Evolutionary conservation across 306 rosid species (phyloP).

Genomic region (Betula pendula): DNA sequence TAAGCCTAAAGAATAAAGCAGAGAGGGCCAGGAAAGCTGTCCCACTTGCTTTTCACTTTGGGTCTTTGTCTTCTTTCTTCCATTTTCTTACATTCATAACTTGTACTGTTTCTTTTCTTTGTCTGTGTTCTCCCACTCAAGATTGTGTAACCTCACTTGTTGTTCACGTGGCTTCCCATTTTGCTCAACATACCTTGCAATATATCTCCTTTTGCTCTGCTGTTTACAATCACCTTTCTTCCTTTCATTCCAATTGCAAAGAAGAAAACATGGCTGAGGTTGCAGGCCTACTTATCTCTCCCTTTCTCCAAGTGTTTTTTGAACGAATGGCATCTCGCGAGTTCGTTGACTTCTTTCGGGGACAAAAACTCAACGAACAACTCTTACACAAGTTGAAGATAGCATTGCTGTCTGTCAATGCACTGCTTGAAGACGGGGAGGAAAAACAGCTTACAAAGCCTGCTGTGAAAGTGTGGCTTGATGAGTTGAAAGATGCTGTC

Average conservation of each 20-base stretch:
- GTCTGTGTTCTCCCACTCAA: no score
- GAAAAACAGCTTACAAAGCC: neutral
- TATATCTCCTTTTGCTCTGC: no score
- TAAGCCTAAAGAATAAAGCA: no score
- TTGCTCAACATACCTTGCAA: no score
- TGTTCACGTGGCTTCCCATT: no score
- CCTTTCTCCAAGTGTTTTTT: neutral
- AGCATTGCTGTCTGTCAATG: neutral
- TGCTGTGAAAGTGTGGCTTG: neutral
- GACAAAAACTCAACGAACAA: neutral
- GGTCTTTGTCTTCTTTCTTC: no score
- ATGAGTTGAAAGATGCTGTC: neutral
- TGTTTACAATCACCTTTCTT: no score
- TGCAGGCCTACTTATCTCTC: neutral
- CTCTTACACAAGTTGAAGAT: constrained; percentile 1
- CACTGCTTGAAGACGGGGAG: constrained; percentile 7
- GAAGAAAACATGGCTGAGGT: neutral
- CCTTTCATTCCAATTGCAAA: neutral
- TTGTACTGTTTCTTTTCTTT: no score
- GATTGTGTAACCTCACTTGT: no score
- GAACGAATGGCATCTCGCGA: neutral
- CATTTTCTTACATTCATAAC: no score
- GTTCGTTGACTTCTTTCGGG: neutral
- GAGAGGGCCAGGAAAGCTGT: no score
- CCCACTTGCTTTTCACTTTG: no score